Conservation (phyloP, 2,329 filamentous ascomycete genomes). For the Arthrobotrys conoides region DNA sequence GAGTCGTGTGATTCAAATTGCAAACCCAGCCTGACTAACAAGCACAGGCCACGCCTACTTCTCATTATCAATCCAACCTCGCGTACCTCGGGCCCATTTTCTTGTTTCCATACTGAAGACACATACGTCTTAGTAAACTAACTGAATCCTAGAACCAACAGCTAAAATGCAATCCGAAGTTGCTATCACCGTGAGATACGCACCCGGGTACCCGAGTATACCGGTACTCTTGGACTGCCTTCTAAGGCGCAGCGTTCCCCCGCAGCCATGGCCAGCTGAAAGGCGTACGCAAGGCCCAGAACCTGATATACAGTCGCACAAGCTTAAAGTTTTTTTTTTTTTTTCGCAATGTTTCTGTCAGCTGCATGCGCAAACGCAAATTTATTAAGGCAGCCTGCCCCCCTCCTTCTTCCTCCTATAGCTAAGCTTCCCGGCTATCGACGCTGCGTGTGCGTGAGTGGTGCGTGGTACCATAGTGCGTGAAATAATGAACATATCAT, state of each 20-base stretch:
- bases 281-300: not conserved
- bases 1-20: conserved; percentile 19
- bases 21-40: not conserved
- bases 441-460: not conserved
- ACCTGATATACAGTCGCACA: conserved; percentile 8
- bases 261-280: conserved; percentile 12
- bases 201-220: not conserved
- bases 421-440: conserved; percentile 1
- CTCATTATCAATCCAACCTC: not conserved
- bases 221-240: not conserved
- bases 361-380: conserved; percentile 24
- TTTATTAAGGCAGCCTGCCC: conserved; percentile 11
- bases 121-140: not conserved
- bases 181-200: not conserved
- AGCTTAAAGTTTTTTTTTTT: conserved; percentile 24
- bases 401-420: no score
- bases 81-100: not conserved
- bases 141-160: not conserved
- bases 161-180: conserved; percentile 10
- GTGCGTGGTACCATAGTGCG: not conserved
- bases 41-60: not conserved
- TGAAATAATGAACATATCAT: conserved; percentile 10
- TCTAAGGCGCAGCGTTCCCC: conserved; percentile 16
- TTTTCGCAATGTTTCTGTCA: conserved; percentile 20
- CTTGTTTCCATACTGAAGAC: not conserved